These are phyloP conservation scores for Plantago ovata DNA, from an alignment of 257 asterid species.

Conservation along the genomic window DNA sequence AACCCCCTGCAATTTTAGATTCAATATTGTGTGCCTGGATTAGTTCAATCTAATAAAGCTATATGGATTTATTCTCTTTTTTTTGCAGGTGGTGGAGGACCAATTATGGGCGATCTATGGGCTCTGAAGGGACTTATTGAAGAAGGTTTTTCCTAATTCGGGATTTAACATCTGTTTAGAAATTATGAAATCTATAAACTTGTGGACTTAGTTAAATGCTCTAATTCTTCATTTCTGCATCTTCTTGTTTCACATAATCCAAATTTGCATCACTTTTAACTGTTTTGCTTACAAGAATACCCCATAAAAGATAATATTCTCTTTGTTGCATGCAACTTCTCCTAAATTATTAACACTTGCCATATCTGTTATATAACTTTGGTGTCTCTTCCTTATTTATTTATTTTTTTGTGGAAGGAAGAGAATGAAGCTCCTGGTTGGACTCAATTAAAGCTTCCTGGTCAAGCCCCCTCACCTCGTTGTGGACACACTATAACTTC, in stretches of 20 bases:
- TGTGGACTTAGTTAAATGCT: not conserved
- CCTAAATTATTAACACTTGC: not conserved
- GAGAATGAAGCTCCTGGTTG: slow-evolving; percentile 97
- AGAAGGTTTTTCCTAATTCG: slow-evolving; percentile 52
- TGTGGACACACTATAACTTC: slow-evolving; percentile 97
- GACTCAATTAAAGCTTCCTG: slow-evolving; percentile 99
- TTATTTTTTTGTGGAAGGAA: slow-evolving; percentile 75
- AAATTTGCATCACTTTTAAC: too few relatives aligned
- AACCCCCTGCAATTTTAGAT: not conserved
- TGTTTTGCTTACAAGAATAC: too few relatives aligned
- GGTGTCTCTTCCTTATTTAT: too few relatives aligned
- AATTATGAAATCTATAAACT: slow-evolving; percentile 4
- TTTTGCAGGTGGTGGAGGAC: slow-evolving; percentile 90
- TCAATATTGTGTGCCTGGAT: not conserved
- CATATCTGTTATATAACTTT: slow-evolving; percentile 20
- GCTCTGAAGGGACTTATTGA: slow-evolving; percentile 93
- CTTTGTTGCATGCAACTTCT: slow-evolving; percentile 7
- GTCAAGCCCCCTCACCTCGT: slow-evolving; percentile 95
- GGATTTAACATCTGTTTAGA: slow-evolving; percentile 11
- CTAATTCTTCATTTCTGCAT: not conserved
- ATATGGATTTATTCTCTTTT: slow-evolving; percentile 16
- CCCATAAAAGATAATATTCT: too few relatives aligned
- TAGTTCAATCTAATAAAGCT: slow-evolving; percentile 8
- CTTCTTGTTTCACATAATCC: too few relatives aligned
- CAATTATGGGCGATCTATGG: slow-evolving; percentile 98